phyloP scores from a whole-genome alignment of 306 rosid species.

The Styphnolobium japonicum region DNA sequence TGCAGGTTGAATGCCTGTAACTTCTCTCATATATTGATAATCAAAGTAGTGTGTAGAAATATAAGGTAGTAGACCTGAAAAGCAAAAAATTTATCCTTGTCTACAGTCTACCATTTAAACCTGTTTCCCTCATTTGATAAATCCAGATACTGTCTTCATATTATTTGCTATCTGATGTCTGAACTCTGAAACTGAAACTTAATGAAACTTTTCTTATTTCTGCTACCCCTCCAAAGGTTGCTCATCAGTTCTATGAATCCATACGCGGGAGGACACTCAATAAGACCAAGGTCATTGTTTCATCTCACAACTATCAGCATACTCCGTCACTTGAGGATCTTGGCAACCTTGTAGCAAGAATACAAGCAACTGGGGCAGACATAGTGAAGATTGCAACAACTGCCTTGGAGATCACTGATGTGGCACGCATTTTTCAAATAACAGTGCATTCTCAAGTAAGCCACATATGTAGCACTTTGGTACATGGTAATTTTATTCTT shows the following conservation, averaged over 20 bases:
- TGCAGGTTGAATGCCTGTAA: conserved; percentile 19
- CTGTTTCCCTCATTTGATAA: not conserved
- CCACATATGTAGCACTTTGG: conserved; percentile 14
- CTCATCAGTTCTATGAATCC: conserved; percentile 67
- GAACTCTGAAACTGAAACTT: conserved; percentile 21
- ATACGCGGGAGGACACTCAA: conserved; percentile 56
- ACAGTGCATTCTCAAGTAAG: conserved; percentile 90
- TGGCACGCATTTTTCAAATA: conserved; percentile 70
- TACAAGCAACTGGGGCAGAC: conserved; percentile 92
- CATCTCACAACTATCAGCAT: conserved; percentile 81
- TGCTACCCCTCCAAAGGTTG: conserved; percentile 59
- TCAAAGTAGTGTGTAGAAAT: conserved; percentile 14
- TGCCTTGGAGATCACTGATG: conserved; percentile 87
- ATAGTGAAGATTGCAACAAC: conserved; percentile 91
- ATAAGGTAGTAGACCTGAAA: not conserved
- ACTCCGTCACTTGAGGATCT: conserved; percentile 93
- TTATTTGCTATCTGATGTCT: conserved; percentile 21
- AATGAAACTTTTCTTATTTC: conserved; percentile 25
- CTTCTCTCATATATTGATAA: not conserved
- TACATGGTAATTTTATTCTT: not conserved
- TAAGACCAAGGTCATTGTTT: conserved; percentile 74
- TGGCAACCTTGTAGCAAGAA: conserved; percentile 81
- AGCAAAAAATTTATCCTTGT: not conserved
- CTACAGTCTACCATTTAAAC: not conserved
- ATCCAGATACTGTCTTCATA: not conserved